A percentile compares a stretch with the other conserved stretches of the same genome.
Conservation (phyloP, 2,329 filamentous ascomycete genomes). For the Arthrobotrys megalospora region DNA sequence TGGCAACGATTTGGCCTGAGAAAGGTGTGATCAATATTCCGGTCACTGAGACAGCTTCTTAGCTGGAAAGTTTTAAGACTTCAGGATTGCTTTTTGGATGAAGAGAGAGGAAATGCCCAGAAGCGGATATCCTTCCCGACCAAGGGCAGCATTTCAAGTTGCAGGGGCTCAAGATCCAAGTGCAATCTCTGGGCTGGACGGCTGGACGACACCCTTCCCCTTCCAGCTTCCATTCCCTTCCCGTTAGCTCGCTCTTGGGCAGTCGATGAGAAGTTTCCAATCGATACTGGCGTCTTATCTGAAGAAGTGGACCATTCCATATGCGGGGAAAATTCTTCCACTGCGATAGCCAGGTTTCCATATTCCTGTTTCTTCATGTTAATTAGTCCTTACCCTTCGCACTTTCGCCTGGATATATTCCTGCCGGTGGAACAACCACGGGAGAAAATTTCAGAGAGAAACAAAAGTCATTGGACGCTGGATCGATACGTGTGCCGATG, state of each 20-base stretch:
- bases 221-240: slow-evolving; percentile 21
- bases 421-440: background rate
- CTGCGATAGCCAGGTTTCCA: slow-evolving; percentile 10
- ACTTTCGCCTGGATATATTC: background rate
- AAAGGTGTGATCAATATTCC: slow-evolving; percentile 21
- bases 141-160: slow-evolving; percentile 15
- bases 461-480: slow-evolving; percentile 16
- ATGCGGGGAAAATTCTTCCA: slow-evolving; percentile 40
- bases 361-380: slow-evolving; percentile 13
- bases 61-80: background rate
- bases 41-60: background rate
- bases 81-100: slow-evolving; percentile 12
- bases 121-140: slow-evolving; percentile 52
- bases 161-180: slow-evolving; percentile 21
- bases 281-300: slow-evolving; percentile 36
- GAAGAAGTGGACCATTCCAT: slow-evolving; percentile 27
- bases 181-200: background rate
- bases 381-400: background rate
- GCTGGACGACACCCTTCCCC: slow-evolving; percentile 23
- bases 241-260: slow-evolving; percentile 1
- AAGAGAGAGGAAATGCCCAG: slow-evolving; percentile 13
- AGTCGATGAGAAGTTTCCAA: slow-evolving; percentile 29
- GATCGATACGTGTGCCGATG: slow-evolving; percentile 11
- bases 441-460: background rate
- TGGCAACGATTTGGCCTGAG: slow-evolving; percentile 9